Evolutionary conservation across 2,329 filamentous ascomycete species (phyloP).

Genomic region (Ilyonectria destructans): DNA sequence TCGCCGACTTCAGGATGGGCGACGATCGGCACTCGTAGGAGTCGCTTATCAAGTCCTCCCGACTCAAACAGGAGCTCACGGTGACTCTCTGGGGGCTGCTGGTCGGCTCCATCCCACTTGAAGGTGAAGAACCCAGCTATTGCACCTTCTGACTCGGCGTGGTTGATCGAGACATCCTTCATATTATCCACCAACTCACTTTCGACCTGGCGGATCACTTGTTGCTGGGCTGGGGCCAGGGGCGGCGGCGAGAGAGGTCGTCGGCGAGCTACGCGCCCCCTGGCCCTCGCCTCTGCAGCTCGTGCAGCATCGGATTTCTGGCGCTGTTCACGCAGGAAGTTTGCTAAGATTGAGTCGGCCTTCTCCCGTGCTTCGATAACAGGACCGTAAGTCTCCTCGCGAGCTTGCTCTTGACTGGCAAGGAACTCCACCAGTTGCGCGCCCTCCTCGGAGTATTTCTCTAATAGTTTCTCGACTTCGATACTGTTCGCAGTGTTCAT

Average conservation of each 20-base stretch:
- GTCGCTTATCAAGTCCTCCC: conserved; percentile 15
- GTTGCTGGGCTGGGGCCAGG: conserved; percentile 21
- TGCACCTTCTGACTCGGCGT: conserved; percentile 36
- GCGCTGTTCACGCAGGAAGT: conserved; percentile 17
- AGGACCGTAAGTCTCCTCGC: conserved; percentile 9
- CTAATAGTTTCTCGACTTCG: conserved; percentile 20
- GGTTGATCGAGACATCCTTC: conserved; percentile 33
- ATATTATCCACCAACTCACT: conserved; percentile 23
- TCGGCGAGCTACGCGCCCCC: neutral
- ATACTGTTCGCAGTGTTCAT: conserved; percentile 23
- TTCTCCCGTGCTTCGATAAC: neutral
- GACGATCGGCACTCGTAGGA: conserved; percentile 11
- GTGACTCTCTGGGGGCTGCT: conserved; percentile 35
- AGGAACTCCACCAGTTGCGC: conserved; percentile 28
- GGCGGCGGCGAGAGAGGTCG: conserved; percentile 9
- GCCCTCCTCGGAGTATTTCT: conserved; percentile 29
- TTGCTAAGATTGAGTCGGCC: neutral
- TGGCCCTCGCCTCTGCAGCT: conserved; percentile 8
- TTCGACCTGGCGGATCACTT: conserved; percentile 30
- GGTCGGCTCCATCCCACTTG: conserved; percentile 33
- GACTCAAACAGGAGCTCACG: conserved; percentile 32
- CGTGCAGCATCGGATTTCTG: neutral
- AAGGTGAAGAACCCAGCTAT: conserved; percentile 42
- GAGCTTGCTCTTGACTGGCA: conserved; percentile 16
- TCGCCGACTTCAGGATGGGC: conserved; percentile 4